Evolutionary conservation across 2,329 filamentous ascomycete species (phyloP).

Genomic region (Setomelanomma holmii): DNA sequence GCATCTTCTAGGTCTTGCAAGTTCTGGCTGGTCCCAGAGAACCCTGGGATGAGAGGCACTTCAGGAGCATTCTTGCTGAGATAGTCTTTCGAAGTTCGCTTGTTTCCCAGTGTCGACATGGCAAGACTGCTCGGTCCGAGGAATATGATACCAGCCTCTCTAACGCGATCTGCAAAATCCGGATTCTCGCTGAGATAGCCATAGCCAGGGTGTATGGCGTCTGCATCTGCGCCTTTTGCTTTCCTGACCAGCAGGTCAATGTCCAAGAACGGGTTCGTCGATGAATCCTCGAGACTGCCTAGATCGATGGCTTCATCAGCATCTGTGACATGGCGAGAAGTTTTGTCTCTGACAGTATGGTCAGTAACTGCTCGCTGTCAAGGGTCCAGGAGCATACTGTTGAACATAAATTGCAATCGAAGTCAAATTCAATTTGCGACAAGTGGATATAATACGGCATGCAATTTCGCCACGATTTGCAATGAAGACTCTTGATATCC

Average conservation of each 20-base stretch:
- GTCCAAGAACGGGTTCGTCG: constrained; percentile 38
- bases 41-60: constrained; percentile 52
- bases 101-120: constrained; percentile 58
- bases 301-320: constrained; percentile 44
- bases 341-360: constrained; percentile 27
- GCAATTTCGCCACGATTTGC: constrained; percentile 62
- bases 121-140: constrained; percentile 63
- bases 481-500: constrained; percentile 3
- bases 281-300: constrained; percentile 21
- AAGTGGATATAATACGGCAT: constrained; percentile 8
- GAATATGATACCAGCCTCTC: constrained; percentile 53
- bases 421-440: constrained; percentile 5
- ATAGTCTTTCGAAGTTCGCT: constrained; percentile 30
- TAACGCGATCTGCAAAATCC: constrained; percentile 55
- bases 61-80: constrained; percentile 51
- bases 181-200: constrained; percentile 65
- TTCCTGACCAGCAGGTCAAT: constrained; percentile 34
- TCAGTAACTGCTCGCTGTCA: not conserved
- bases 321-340: constrained; percentile 36
- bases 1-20: constrained; percentile 55
- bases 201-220: constrained; percentile 63
- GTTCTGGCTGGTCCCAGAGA: constrained; percentile 49
- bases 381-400: constrained; percentile 2
- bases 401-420: constrained; percentile 7
- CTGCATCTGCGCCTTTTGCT: constrained; percentile 24